Base-by-base conservation (phyloP, 2,329 filamentous ascomycete genomes). In the Ophiocordyceps camponoti-rufipedis region DNA sequence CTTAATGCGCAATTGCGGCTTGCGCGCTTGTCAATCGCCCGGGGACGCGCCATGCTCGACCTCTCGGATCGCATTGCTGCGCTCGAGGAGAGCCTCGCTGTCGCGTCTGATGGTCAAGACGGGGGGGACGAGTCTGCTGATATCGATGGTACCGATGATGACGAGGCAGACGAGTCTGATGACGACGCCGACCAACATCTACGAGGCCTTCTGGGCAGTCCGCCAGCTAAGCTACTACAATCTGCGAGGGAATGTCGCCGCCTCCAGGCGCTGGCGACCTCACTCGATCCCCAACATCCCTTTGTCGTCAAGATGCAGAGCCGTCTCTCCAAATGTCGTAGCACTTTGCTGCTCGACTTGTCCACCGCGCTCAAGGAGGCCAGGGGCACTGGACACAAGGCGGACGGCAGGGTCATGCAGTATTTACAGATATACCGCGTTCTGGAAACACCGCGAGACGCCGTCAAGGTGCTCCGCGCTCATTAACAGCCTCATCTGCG, bases 1-100 rank as follows among this genome's bases (percentile, higher is more conserved):
- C 62, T 87, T 44, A 68, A 85, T 46, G 60, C 65, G n/a, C 78
- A 93, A 60, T 74, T 88, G 56, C 72, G 69, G 49, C 63, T 56
- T n/a, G 71, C 88, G 5, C 70, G 77, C 47, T 62, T 64, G 12
- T 69, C 79, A 44, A 79, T 89, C 40, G 76, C 82, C 52, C 52
- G 61, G 2, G 78, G 74, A 0, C 62, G 76, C 49, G 68, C 68
- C 52, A 69, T 88, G 65, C 57, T 88, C 28, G 82, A 86, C 57
- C 62, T 82, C 16, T 75, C 82, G 45, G 75, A 78, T 49, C 59
- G 78, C 46, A 55, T 86, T 35, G 64, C 67, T 6, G 71, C 74
- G 45, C 58, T 88, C 41, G 84, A 88, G 57, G 71, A 70, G 39
- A 66, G 68, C 32, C 60, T 88, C 28, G 71, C 76, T 42, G 65